phyloP scores from a whole-genome alignment of 768 basidiomycete species.

The Phanerochaete sordida region DNA sequence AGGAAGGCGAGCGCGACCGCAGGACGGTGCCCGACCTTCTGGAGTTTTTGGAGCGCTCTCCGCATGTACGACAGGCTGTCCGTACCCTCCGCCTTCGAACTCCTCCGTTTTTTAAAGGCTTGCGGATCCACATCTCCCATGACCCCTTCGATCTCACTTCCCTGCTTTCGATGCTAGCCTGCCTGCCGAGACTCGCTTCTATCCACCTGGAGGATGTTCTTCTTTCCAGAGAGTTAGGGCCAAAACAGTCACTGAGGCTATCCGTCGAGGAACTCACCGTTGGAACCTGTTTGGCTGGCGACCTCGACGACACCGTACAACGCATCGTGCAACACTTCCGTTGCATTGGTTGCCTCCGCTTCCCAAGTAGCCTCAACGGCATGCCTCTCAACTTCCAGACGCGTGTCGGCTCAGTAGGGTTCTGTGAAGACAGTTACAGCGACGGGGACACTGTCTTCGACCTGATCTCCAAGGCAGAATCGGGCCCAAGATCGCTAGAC shows the following conservation, averaged over 20 bases:
- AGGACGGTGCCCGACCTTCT: background rate
- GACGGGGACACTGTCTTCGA: too few species aligned
- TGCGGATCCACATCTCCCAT: background rate
- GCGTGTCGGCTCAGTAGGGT: too few species aligned
- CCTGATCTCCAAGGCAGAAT: too few species aligned
- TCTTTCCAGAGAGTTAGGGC: background rate
- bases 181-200: background rate
- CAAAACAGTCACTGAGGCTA: background rate
- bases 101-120: background rate
- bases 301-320: background rate
- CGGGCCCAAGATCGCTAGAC: too few species aligned
- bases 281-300: too few species aligned
- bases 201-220: background rate
- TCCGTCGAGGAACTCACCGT: background rate
- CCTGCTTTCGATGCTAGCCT: background rate
- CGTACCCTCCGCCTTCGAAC: background rate
- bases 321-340: too few species aligned
- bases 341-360: too few species aligned
- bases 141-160: background rate
- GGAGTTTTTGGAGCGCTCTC: background rate
- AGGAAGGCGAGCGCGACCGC: background rate
- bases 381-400: too few species aligned
- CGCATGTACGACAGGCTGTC: background rate
- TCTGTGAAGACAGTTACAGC: too few species aligned
- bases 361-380: too few species aligned